phyloP scores from a whole-genome alignment of 73 alveolate species.

The Breviolum minutum region DNA sequence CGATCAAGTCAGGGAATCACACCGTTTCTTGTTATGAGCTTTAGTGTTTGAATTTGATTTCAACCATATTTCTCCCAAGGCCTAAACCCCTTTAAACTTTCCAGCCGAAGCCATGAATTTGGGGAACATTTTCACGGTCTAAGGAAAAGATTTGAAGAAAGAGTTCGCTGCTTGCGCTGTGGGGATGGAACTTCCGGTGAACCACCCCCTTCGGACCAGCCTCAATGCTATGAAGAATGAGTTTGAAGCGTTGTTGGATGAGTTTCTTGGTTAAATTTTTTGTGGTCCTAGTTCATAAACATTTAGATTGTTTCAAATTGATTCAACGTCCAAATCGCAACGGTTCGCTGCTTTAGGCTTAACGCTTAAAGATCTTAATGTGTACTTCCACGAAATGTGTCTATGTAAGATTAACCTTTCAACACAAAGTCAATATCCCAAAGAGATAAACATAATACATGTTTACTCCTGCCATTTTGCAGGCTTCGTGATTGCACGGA shows the following conservation, averaged over 20 bases:
- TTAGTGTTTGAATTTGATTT: not conserved
- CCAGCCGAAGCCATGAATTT: too few relatives aligned
- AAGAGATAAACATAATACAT: too few relatives aligned
- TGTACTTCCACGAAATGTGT: too few relatives aligned
- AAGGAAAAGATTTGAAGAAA: not conserved
- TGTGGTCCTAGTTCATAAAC: not conserved
- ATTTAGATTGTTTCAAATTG: not conserved
- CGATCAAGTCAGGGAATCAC: not conserved
- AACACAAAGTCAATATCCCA: too few relatives aligned
- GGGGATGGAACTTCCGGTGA: not conserved
- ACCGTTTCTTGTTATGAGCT: not conserved
- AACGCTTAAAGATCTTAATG: too few relatives aligned
- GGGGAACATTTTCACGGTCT: not conserved
- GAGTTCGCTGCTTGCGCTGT: not conserved
- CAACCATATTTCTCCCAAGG: not conserved
- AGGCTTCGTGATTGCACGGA: not conserved
- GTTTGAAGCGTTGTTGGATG: not conserved
- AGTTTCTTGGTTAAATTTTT: not conserved
- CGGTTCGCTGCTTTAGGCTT: too few relatives aligned
- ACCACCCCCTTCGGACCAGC: not conserved
- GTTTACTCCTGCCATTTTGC: not conserved
- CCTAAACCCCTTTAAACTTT: too few relatives aligned
- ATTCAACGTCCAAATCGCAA: not conserved
- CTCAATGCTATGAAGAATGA: too few relatives aligned
- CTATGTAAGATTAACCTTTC: too few relatives aligned